Conservation (phyloP, 2,329 filamentous ascomycete genomes). For the Aspergillus tamarii region DNA sequence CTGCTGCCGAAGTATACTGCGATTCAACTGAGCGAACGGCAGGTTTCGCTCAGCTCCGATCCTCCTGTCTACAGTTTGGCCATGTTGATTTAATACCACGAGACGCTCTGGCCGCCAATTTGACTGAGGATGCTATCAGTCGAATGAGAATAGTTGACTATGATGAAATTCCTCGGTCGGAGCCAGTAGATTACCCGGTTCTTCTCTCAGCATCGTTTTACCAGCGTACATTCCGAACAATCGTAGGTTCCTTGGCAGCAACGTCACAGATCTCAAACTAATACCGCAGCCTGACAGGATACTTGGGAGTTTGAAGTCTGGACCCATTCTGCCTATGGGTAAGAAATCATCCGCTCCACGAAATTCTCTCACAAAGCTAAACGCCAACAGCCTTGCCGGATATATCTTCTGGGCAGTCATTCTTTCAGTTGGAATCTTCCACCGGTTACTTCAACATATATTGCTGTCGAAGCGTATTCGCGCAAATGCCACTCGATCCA, state of each 20-base stretch:
- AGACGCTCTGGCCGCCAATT: conserved; percentile 32
- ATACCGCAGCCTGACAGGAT: conserved; percentile 21
- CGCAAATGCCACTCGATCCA: neutral
- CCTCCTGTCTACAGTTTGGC: conserved; percentile 28
- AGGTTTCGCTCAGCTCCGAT: conserved; percentile 27
- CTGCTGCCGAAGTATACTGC: conserved; percentile 39
- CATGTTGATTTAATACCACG: conserved; percentile 30
- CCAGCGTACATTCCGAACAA: conserved; percentile 33
- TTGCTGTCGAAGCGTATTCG: conserved; percentile 16
- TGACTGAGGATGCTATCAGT: conserved; percentile 38
- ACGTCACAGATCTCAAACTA: neutral
- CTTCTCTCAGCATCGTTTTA: conserved; percentile 38
- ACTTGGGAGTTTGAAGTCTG: conserved; percentile 38
- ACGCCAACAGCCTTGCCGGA: conserved; percentile 29
- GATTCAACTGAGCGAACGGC: conserved; percentile 24
- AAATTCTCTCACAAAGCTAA: neutral
- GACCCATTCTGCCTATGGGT: conserved; percentile 44
- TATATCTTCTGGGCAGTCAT: conserved; percentile 47
- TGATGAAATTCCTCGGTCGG: conserved; percentile 27
- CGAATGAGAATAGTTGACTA: conserved; percentile 39
- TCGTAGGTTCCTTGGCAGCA: conserved; percentile 28
- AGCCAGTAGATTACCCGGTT: conserved; percentile 29
- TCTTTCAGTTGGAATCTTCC: conserved; percentile 37
- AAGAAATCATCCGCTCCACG: conserved; percentile 15
- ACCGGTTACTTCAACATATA: conserved; percentile 31